Evolutionary conservation across 768 basidiomycete species (phyloP), one percentile per base, ranked within the genome.

Genomic region (Pulveroboletus sp.): DNA sequence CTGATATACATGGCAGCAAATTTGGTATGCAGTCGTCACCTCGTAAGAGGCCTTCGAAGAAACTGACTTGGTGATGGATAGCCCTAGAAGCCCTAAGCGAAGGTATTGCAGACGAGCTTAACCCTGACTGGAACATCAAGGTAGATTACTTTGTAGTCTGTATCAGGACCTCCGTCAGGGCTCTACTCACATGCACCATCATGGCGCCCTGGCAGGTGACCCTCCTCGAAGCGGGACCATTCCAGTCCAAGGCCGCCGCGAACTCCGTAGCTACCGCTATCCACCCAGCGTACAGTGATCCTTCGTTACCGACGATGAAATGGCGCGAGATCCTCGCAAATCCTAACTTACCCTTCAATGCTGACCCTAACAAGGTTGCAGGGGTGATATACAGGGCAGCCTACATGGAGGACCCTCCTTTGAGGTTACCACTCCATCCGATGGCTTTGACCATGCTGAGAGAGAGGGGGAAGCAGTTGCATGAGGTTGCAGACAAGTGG

Each of bases 321-420:
- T 37, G 5, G 26, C 52, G 47, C 6, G 14, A 8, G 15, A 0
- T 46, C 1, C 5, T 39, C 32, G 15, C 26, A 2, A 39, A 56
- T 9, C 8, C 39, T 9, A 6, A 39, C 3, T 2, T 17, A 2
- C 5, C n/a, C 3, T 54, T 54, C 36, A 37, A 47, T 17, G 58
- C 26, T 8, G 61, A 63, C 40, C 52, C 58, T 2, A 28, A 46
- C 11, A 60, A 57, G 46, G 55, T 63, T 26, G 61, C 57, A 15
- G 49, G 51, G 17, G 27, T 9, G 27, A 10, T 41, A 9, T 6
- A 58, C 42, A 56, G 18, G 18, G 30, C 18, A 2, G 51, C 54
- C 5, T 51, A 52, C 24, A 30, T 40, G 54, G 42, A 49, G 55
- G 44, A 21, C 21, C 21, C 21, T 21, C 21, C 21, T 21, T 21